Evolutionary conservation across 441 rosid species (phyloP), one percentile per base, ranked within the genome.

Genomic region (Eugenia klotzschiana): DNA sequence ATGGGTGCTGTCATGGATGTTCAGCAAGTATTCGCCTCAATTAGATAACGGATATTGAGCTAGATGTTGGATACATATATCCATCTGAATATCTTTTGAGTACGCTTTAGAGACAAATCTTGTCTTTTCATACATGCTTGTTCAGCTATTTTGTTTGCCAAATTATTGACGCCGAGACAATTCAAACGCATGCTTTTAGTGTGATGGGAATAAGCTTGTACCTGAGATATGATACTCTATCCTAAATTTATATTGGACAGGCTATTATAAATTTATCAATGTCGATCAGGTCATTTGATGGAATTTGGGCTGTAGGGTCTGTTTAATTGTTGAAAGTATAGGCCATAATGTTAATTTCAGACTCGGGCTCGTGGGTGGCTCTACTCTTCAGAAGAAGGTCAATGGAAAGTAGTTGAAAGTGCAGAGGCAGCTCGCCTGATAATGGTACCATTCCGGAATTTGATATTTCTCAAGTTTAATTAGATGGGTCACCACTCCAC

Each of bases 341-440:
- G 84, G 82, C 89, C 92, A 82, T 79, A 79, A 80, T 90, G 82
- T 87, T 87, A 73, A 86, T 84, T 92, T 88, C 97, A 95, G 98
- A 86, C 93, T 80, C 94, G 94, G 80, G 91, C 95, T 90, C 95
- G 91, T 89, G 99, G 93, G 82, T 96, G 99, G 99, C 94, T 95
- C 86, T 96, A 92, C 92, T 90, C 94, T 89, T 92, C 98, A 84
- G 98, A 96, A 89, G 99, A 94, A 93, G 99, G 98, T 87, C 99
- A 95, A 85, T 95, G 98, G 98, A 83, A 87, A 83, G 90, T 96
- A 58, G 94, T 96, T 77, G 98, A 94, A 88, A 96, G 92, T 89
- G 87, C 98, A 83, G 89, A 88, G 88, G 91, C 98, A 50, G 98
- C 95, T 89, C 99, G 99, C 83, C 91, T 96, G 81, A 90, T 96